A percentile compares a stretch with the other conserved stretches of the same genome.
Evolutionary conservation across 116 monocot species (phyloP).

Genomic region (Iris pallida): DNA sequence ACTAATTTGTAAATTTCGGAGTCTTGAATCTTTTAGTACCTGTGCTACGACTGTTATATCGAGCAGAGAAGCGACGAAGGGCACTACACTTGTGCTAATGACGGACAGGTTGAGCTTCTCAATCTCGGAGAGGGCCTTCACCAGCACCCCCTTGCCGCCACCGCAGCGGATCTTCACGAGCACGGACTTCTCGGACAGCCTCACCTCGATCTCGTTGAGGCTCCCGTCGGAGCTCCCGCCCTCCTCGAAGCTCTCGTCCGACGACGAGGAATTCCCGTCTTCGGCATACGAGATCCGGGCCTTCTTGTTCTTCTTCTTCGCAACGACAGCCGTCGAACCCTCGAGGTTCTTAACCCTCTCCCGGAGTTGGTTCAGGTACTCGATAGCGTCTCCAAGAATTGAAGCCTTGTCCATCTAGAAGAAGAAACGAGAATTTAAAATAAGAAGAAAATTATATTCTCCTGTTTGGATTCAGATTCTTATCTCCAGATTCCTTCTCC

Average conservation of each 20-base stretch:
- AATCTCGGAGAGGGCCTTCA: conserved; percentile 12
- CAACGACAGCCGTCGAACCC: conserved; percentile 26
- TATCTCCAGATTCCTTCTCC: no score
- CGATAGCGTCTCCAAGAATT: conserved; percentile 65
- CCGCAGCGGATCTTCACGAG: conserved; percentile 22
- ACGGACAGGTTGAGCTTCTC: conserved; percentile 10
- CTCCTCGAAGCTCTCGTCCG: background rate
- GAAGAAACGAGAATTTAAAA: background rate
- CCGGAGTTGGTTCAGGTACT: conserved; percentile 40
- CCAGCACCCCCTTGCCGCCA: conserved; percentile 7
- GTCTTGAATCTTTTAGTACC: conserved; percentile 7
- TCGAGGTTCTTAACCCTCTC: conserved; percentile 30
- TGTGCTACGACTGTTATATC: conserved; percentile 12
- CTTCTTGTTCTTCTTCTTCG: no score
- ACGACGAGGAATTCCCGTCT: background rate
- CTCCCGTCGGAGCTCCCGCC: background rate
- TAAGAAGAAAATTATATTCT: background rate
- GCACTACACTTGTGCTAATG: background rate
- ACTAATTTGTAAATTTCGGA: no score
- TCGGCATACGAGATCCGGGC: conserved; percentile 9
- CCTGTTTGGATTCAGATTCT: no score
- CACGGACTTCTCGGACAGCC: conserved; percentile 6
- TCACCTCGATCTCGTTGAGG: conserved; percentile 15
- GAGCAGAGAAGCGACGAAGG: conserved; percentile 2
- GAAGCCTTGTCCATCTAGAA: conserved; percentile 82